Conservation (phyloP, 768 basidiomycete species). For the Saitozyma podzolica region DNA sequence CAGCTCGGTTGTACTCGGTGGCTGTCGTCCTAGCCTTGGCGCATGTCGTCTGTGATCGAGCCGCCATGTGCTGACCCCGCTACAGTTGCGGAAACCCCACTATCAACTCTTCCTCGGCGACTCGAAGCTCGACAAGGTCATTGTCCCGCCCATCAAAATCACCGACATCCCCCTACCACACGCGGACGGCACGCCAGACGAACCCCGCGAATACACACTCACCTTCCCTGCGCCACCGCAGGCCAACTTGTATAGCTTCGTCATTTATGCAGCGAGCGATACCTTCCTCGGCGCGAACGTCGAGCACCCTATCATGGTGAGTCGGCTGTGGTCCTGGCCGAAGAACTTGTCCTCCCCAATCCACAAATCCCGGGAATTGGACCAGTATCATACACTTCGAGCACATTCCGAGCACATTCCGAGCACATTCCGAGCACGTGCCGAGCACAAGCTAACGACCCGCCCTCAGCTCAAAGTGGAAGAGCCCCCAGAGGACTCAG, state of each 20-base stretch:
- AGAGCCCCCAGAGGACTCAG: slow-evolving; percentile 61
- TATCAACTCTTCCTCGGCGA: slow-evolving; percentile 94
- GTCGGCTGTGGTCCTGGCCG: background rate
- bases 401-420: too few species aligned
- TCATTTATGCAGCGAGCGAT: slow-evolving; percentile 79
- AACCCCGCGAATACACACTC: slow-evolving; percentile 65
- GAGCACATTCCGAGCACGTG: too few species aligned
- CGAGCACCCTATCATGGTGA: slow-evolving; percentile 21
- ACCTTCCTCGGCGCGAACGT: slow-evolving; percentile 82
- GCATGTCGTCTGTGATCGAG: too few species aligned
- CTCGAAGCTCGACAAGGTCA: slow-evolving; percentile 76
- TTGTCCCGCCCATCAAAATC: slow-evolving; percentile 82
- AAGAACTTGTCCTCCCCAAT: too few species aligned
- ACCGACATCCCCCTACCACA: slow-evolving; percentile 66
- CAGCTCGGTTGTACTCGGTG: too few species aligned
- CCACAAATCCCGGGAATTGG: too few species aligned
- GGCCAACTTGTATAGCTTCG: slow-evolving; percentile 84
- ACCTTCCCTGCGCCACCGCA: slow-evolving; percentile 92
- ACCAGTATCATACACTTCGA: too few species aligned
- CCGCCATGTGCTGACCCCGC: background rate
- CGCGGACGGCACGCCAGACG: slow-evolving; percentile 20
- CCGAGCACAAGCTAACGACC: background rate
- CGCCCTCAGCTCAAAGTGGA: slow-evolving; percentile 74
- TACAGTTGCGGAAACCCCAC: slow-evolving; percentile 77
- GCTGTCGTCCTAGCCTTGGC: background rate